A percentile compares a stretch with the other conserved stretches of the same genome.
Evolutionary conservation across 2,329 filamentous ascomycete genomes (phyloP).

Genomic region (Aspergillus fijiensis): DNA sequence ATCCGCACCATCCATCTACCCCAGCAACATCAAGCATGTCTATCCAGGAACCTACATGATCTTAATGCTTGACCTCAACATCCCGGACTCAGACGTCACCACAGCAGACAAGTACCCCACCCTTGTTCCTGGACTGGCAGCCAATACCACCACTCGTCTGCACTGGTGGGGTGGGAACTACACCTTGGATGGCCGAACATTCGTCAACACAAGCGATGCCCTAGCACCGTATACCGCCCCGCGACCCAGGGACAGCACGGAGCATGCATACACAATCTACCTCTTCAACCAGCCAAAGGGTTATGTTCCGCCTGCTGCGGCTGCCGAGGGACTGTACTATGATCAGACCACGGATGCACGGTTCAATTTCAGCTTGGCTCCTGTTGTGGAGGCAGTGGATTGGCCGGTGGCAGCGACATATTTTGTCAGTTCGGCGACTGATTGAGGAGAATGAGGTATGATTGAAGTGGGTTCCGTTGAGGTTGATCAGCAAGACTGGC

Average conservation of each 20-base stretch:
- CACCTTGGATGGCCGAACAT: not conserved
- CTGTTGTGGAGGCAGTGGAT: not conserved
- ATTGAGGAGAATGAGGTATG: not conserved
- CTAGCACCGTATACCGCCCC: not conserved
- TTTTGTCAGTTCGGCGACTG: not conserved
- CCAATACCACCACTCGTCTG: not conserved
- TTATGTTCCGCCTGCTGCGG: not conserved
- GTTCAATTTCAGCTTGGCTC: not conserved
- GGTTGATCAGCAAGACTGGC: too few species aligned
- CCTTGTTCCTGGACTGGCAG: not conserved
- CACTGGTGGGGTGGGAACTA: conserved; percentile 1
- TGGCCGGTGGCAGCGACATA: not conserved
- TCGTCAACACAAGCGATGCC: not conserved
- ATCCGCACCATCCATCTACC: not conserved
- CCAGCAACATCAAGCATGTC: not conserved
- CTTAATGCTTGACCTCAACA: not conserved
- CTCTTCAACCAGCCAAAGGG: not conserved
- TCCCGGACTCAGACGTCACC: not conserved
- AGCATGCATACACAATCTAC: not conserved
- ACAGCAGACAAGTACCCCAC: not conserved
- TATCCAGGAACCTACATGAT: not conserved
- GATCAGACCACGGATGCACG: not conserved
- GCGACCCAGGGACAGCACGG: not conserved
- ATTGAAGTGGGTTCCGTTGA: not conserved
- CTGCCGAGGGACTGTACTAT: not conserved